Evolutionary conservation across 108 stramenopile genomes (phyloP).

Genomic region (Craspedostauros australis): DNA sequence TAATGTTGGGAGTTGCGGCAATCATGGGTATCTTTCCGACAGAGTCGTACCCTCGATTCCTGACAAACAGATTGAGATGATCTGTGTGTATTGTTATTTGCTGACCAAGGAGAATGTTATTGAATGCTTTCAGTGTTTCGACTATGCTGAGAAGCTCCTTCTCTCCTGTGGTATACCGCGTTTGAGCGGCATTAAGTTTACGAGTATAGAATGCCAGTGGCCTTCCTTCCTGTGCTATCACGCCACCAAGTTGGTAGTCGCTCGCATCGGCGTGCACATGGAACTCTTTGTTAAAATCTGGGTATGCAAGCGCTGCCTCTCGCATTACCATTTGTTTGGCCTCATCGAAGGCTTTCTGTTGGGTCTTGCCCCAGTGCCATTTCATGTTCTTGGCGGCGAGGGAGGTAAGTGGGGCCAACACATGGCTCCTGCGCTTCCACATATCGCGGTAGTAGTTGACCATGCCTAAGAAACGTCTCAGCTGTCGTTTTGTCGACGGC

Average conservation of each 20-base stretch:
- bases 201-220: constrained; percentile 37
- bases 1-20: no score
- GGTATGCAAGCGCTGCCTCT: constrained; percentile 36
- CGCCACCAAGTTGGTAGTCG: constrained; percentile 28
- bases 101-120: constrained; percentile 36
- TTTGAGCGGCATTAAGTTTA: constrained; percentile 31
- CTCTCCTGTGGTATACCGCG: constrained; percentile 26
- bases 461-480: constrained; percentile 26
- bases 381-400: constrained; percentile 14
- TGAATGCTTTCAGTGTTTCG: constrained; percentile 46
- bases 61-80: no score
- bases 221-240: constrained; percentile 27
- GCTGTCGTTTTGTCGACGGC: constrained; percentile 18
- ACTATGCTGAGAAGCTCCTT: constrained; percentile 39
- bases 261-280: constrained; percentile 30
- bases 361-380: constrained; percentile 21
- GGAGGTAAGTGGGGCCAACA: constrained; percentile 38
- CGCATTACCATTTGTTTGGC: constrained; percentile 25
- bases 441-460: constrained; percentile 49
- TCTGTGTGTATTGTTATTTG: no score
- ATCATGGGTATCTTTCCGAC: no score
- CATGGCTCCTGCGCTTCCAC: constrained; percentile 25
- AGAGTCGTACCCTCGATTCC: no score
- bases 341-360: constrained; percentile 38
- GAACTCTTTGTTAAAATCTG: constrained; percentile 29